phyloP scores from a whole-genome alignment of 805 yeast species.

The Alloascoidea africana region DNA sequence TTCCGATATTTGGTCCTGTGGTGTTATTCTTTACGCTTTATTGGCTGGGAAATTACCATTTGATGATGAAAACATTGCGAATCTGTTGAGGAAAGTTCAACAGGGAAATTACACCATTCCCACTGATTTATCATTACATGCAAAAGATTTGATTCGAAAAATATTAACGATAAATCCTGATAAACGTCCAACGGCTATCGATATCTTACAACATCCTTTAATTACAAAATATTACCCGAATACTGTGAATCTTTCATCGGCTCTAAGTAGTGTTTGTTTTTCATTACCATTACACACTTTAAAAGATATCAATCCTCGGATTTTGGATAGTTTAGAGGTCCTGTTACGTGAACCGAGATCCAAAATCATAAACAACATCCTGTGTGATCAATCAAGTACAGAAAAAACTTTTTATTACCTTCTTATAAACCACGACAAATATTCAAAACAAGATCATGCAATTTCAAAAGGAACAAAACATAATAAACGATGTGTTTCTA shows the following conservation, averaged over 20 bases:
- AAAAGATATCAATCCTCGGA: background rate
- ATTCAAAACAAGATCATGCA: background rate
- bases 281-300: background rate
- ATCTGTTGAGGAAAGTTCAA: slow-evolving; percentile 57
- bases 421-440: slow-evolving; percentile 15
- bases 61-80: slow-evolving; percentile 69
- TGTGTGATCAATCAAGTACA: slow-evolving; percentile 16
- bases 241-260: slow-evolving; percentile 23
- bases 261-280: too few species aligned
- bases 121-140: slow-evolving; percentile 40
- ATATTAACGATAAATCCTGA: slow-evolving; percentile 57
- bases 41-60: slow-evolving; percentile 73
- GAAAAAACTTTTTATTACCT: slow-evolving; percentile 24
- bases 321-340: slow-evolving; percentile 5
- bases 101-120: slow-evolving; percentile 68
- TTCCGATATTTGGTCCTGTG: slow-evolving; percentile 83
- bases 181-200: slow-evolving; percentile 44
- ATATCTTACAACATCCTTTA: slow-evolving; percentile 37
- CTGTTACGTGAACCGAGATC: too few species aligned
- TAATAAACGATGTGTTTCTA: too few species aligned
- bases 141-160: slow-evolving; percentile 45
- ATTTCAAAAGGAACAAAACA: too few species aligned
- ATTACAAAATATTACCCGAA: slow-evolving; percentile 30
- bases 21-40: slow-evolving; percentile 66
- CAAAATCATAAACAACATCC: too few species aligned